Conservation (phyloP, 441 rosid genomes). For the Euphorbia corollata region DNA sequence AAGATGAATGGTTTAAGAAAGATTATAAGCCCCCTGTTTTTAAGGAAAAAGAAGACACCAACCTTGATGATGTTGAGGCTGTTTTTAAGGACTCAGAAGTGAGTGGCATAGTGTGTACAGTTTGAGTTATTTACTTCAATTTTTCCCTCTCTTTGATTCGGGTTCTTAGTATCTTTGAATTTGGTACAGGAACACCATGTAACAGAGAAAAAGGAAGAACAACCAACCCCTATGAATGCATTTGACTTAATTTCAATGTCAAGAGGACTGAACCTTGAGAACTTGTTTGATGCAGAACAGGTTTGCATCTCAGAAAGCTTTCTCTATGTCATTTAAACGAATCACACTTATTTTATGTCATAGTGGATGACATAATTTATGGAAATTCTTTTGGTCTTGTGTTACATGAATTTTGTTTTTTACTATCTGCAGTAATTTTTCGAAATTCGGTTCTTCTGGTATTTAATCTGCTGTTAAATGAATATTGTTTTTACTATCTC, state of each 20-base stretch:
- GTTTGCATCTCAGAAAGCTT: constrained; percentile 30
- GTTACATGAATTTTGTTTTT: no score
- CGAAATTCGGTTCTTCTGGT: background rate
- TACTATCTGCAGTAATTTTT: no score
- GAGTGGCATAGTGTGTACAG: constrained; percentile 17
- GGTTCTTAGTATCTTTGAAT: constrained; percentile 8
- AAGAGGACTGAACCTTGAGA: constrained; percentile 74
- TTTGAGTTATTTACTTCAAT: constrained; percentile 6
- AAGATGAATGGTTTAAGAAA: constrained; percentile 88
- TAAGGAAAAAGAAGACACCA: constrained; percentile 60
- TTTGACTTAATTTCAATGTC: constrained; percentile 89
- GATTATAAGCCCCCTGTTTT: constrained; percentile 69
- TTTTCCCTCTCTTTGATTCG: background rate
- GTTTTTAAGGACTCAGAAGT: constrained; percentile 87
- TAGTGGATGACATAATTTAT: background rate
- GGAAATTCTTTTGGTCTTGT: no score
- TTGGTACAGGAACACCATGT: constrained; percentile 72
- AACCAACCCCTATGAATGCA: constrained; percentile 74
- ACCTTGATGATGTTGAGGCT: constrained; percentile 82
- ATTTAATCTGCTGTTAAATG: background rate
- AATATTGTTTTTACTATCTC: background rate
- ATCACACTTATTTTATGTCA: background rate
- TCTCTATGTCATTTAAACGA: constrained; percentile 7
- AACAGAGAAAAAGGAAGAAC: constrained; percentile 74
- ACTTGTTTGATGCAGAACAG: constrained; percentile 74